Evolutionary conservation across 2,329 filamentous ascomycete species (phyloP).

Genomic region (Meredithiella fracta): DNA sequence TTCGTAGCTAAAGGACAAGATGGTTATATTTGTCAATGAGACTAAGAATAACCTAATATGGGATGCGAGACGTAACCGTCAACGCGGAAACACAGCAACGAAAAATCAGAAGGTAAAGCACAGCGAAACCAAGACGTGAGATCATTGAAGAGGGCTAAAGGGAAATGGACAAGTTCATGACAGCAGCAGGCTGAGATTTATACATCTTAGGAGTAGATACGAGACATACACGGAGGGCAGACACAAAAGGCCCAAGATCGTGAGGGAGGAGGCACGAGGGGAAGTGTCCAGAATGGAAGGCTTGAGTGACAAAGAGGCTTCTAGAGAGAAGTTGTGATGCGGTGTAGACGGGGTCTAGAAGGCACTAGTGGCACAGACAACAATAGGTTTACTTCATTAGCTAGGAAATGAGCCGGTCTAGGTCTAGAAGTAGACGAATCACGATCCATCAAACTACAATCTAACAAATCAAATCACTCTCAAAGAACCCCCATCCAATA

Average conservation of each 20-base stretch:
- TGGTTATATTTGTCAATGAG: neutral
- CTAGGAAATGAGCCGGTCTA: too few species aligned
- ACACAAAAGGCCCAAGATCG: neutral
- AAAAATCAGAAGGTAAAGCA: conserved; percentile 7
- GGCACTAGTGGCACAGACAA: too few species aligned
- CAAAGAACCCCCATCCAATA: too few species aligned
- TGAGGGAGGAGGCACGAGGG: neutral
- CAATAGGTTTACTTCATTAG: too few species aligned
- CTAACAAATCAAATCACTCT: too few species aligned
- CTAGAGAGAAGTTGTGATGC: too few species aligned
- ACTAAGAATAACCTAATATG: conserved; percentile 4
- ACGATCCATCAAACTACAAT: too few species aligned
- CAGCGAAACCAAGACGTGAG: conserved; percentile 2
- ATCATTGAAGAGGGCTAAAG: neutral
- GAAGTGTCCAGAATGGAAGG: too few species aligned
- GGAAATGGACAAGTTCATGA: neutral
- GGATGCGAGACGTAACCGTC: conserved; percentile 13
- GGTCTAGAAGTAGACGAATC: too few species aligned
- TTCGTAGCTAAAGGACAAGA: neutral
- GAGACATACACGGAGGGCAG: neutral
- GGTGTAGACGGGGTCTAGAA: too few species aligned
- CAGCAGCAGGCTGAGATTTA: neutral
- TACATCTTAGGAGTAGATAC: neutral
- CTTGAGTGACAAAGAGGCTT: too few species aligned
- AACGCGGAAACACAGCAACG: conserved; percentile 4